Evolutionary conservation across 2,329 filamentous ascomycete genomes (phyloP).

Genomic region (Aureobasidium sp.): DNA sequence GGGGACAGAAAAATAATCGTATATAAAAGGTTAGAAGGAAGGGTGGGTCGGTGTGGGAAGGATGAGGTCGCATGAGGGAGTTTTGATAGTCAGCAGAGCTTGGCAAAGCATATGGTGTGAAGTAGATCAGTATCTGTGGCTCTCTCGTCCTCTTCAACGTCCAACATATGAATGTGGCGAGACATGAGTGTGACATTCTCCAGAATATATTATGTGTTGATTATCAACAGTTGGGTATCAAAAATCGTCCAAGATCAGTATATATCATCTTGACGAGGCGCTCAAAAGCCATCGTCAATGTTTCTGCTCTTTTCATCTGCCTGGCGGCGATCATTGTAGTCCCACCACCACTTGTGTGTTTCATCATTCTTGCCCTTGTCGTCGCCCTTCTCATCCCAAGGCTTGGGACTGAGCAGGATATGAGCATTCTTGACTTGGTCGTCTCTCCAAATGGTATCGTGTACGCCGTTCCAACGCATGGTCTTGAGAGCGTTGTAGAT

Average conservation of each 20-base stretch:
- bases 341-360: conserved; percentile 53
- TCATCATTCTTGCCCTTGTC: conserved; percentile 39
- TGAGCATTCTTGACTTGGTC: conserved; percentile 56
- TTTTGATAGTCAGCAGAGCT: no score
- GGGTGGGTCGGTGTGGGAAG: no score
- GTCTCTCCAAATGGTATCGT: conserved; percentile 54
- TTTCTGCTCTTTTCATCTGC: conserved; percentile 41
- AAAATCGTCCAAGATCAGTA: not conserved
- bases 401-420: conserved; percentile 56
- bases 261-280: not conserved
- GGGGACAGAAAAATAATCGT: no score
- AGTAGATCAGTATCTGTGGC: not conserved
- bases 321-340: conserved; percentile 43
- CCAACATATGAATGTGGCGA: no score
- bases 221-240: not conserved
- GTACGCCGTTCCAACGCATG: conserved; percentile 49
- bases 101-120: not conserved
- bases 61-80: no score
- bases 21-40: no score
- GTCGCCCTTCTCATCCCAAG: conserved; percentile 51
- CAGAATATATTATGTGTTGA: not conserved
- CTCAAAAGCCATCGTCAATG: conserved; percentile 47
- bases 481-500: conserved; percentile 57
- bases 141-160: no score
- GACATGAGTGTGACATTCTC: not conserved